These are phyloP conservation scores for Tolypocladium pustulatum DNA, from an alignment of 2,329 filamentous ascomycete genomes.

Conservation along the genomic window DNA sequence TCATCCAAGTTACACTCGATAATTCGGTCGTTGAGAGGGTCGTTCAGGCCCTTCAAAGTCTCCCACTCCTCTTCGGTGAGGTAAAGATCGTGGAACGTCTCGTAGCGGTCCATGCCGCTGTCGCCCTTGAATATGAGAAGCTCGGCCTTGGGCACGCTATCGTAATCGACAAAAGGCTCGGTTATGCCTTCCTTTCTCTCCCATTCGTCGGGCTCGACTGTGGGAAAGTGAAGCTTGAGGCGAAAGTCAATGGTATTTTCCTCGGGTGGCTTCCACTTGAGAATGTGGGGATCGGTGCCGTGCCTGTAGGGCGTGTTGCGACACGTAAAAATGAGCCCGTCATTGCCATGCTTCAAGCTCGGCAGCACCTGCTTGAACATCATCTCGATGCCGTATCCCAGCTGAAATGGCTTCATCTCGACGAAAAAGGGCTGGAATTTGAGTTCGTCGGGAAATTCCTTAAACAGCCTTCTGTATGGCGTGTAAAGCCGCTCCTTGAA, in stretches of 20 bases:
- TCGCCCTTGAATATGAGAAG: slow-evolving; percentile 61
- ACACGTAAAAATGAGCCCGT: slow-evolving; percentile 97
- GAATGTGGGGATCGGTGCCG: slow-evolving; percentile 84
- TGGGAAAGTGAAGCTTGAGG: slow-evolving; percentile 65
- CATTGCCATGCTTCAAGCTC: slow-evolving; percentile 80
- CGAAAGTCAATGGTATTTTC: slow-evolving; percentile 95
- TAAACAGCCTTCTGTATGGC: slow-evolving; percentile 55
- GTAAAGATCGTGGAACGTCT: slow-evolving; percentile 55
- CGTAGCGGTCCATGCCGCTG: slow-evolving; percentile 41
- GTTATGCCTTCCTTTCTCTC: slow-evolving; percentile 58
- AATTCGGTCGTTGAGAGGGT: slow-evolving; percentile 76
- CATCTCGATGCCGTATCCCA: slow-evolving; percentile 79
- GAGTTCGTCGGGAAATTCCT: slow-evolving; percentile 58
- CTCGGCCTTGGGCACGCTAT: slow-evolving; percentile 63
- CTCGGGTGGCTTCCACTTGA: slow-evolving; percentile 95
- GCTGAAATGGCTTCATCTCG: slow-evolving; percentile 81
- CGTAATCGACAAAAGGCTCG: slow-evolving; percentile 64
- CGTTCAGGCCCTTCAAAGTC: slow-evolving; percentile 57
- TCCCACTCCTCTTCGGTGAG: slow-evolving; percentile 77
- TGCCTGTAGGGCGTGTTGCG: slow-evolving; percentile 74
- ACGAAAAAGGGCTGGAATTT: slow-evolving; percentile 67
- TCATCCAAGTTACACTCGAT: slow-evolving; percentile 83
- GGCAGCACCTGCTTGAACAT: slow-evolving; percentile 87
- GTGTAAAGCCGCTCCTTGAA: slow-evolving; percentile 68
- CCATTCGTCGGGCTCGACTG: slow-evolving; percentile 54